Evolutionary conservation across 1,139 yeast species (phyloP), one percentile per base, ranked within the genome.

Genomic region (Saccharomyces hybrid): DNA sequence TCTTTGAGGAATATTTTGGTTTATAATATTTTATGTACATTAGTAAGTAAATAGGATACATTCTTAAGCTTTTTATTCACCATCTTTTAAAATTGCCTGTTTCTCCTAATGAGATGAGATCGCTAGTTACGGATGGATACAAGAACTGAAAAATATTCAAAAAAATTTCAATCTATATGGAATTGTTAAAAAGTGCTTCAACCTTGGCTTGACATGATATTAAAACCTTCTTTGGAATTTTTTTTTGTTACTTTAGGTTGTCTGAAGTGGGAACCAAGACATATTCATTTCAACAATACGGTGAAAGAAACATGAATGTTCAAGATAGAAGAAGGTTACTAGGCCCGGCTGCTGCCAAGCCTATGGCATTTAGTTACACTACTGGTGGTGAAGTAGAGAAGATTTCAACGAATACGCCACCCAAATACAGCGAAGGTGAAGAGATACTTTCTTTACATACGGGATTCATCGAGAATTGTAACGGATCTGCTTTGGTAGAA

Each of bases 401-500:
- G 34, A 31, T 4, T 31, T 11, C 14, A 31, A 31, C 34, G 34
- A 31, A 31, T 31, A 31, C 34, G 14, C 34, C 34, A 5, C n/a
- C 34, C 34, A 31, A 31, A 31, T 13, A 29, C 8, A 29, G 47
- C 11, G 47, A 49, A 6, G 50, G 20, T 59, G 60, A 59, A 56
- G 64, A 31, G 34, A 1, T 61, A 59, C 67, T 57, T 65, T 31
- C 34, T 31, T 67, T 85, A 49, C 78, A 84, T 62, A 80, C 84
- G 4, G 88, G 88, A 1, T 72, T 80, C 23, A 81, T 86, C 23
- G 79, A 81, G 46, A 88, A 87, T 61, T 85, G 93, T 49, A 85
- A 84, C 64, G 98, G 98, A 1, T 88, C 96, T 8, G 80, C 95
- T 11, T 87, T 85, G 63, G 68, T 88, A 42, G 97, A 91, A 68